phyloP scores from a whole-genome alignment of 352 stramenopile genomes.

The Globisporangium spiculum region DNA sequence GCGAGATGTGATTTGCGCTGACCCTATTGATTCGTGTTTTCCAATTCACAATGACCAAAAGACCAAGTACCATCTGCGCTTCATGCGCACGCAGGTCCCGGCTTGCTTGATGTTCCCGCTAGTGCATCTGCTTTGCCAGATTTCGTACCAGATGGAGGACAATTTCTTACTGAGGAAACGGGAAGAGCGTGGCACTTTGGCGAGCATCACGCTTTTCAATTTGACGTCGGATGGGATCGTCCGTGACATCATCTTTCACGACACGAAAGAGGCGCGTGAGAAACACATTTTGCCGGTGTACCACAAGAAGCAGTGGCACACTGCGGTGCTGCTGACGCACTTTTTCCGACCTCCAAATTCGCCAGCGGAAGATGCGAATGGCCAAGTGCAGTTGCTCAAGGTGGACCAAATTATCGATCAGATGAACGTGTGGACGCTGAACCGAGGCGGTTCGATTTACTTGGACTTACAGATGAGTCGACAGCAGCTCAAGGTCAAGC shows the following conservation, averaged over 20 bases:
- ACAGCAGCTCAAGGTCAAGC: slow-evolving; percentile 81
- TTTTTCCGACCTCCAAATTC: slow-evolving; percentile 77
- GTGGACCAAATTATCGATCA: slow-evolving; percentile 87
- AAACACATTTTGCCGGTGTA: slow-evolving; percentile 83
- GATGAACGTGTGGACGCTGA: slow-evolving; percentile 84
- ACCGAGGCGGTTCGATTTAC: slow-evolving; percentile 83
- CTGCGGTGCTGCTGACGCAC: slow-evolving; percentile 76
- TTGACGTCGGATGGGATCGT: slow-evolving; percentile 85
- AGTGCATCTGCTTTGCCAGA: slow-evolving; percentile 82
- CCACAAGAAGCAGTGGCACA: slow-evolving; percentile 87
- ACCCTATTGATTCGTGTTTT: slow-evolving; percentile 1
- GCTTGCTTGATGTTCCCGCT: slow-evolving; percentile 81
- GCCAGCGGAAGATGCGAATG: slow-evolving; percentile 64
- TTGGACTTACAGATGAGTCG: slow-evolving; percentile 86
- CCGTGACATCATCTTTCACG: slow-evolving; percentile 83
- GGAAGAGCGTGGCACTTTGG: slow-evolving; percentile 75
- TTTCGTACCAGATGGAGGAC: slow-evolving; percentile 87
- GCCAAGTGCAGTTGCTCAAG: slow-evolving; percentile 81
- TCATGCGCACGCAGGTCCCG: slow-evolving; percentile 76
- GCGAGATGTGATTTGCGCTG: slow-evolving; percentile 1
- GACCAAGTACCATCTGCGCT: slow-evolving; percentile 85
- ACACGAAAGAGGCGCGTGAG: slow-evolving; percentile 83
- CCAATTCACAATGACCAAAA: slow-evolving; percentile 19
- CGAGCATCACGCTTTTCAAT: slow-evolving; percentile 82
- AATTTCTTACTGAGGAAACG: slow-evolving; percentile 78